Evolutionary conservation across 2,329 filamentous ascomycete species (phyloP), one percentile per base, ranked within the genome.

Genomic region (Hypomyces rosellus): DNA sequence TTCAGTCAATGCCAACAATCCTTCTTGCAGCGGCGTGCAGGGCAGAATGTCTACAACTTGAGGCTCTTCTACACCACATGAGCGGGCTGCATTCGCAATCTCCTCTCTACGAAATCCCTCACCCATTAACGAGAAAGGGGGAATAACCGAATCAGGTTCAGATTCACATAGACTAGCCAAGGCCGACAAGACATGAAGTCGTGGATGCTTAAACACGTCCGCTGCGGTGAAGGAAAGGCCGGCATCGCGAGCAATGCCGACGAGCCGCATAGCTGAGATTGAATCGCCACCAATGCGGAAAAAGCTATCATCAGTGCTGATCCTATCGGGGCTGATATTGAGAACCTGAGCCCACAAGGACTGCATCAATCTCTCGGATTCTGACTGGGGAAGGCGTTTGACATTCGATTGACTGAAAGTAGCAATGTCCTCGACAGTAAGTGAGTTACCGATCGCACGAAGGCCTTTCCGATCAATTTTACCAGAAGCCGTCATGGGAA

Each of bases 1-100:
- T 2, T 54, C 54, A 9, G 57, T 55, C 18, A 61, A 52, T 5
- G 57, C 59, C 44, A 73, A 60, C 2, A 73, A 60, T 5, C 67
- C 68, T 53, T 69, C 67, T 45, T 73, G 70, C 3, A 72, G 57
- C 4, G 64, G 58, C 6, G 66, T 67, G 52, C 65, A 67, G 7
- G 69, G 70, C 42, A 30, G 6, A 30, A 30, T 30, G 9, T 30
- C 25, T 11, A 30, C 9, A 11, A 30, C 25, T 30, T 30, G 25
- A 30, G 6, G 8, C 25, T 30, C 25, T 8, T 67, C 70, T 2
- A 65, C 54, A 45, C 72, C 65, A 25, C 65, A 54, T 12, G 65
- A 50, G 7, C 41, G 45, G 18, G 50, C n/a, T 37, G 33, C 12
- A 34, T 30, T 8, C 15, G 25, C 30, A 40, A 37, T 12, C 25